A percentile compares a stretch with the other conserved stretches of the same genome.
phyloP scores from a whole-genome alignment of 768 basidiomycete genomes.

The Cantharellus anzutake region DNA sequence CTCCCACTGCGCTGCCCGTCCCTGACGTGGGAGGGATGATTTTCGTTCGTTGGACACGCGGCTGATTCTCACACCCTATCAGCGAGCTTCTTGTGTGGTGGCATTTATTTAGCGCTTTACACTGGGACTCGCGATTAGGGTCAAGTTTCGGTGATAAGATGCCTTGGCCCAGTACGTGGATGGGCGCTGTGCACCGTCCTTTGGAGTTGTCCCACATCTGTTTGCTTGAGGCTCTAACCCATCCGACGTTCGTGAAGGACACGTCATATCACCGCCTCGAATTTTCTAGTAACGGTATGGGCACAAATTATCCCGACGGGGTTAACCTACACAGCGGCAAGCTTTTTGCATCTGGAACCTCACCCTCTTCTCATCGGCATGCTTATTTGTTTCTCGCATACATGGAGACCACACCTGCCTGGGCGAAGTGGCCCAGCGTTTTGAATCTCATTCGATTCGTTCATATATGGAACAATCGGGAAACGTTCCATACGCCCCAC shows the following conservation, averaged over 20 bases:
- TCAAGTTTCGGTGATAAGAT: conserved; percentile 52
- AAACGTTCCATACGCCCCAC: conserved; percentile 34
- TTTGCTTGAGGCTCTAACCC: conserved; percentile 65
- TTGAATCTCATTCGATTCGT: conserved; percentile 49
- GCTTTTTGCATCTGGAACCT: not conserved
- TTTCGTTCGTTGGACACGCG: not conserved
- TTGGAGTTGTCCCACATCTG: conserved; percentile 55
- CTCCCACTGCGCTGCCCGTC: too few relatives aligned
- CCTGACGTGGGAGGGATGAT: conserved; percentile 28
- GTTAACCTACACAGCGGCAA: not conserved
- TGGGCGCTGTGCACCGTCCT: not conserved
- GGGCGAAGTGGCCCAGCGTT: conserved; percentile 48
- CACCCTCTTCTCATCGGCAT: conserved; percentile 32
- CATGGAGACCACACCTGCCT: conserved; percentile 50
- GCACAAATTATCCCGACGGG: not conserved
- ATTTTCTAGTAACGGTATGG: conserved; percentile 75
- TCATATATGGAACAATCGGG: conserved; percentile 41
- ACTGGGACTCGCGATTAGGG: conserved; percentile 40
- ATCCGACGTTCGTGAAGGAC: conserved; percentile 49
- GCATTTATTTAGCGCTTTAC: conserved; percentile 45
- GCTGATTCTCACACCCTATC: not conserved
- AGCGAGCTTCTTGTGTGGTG: conserved; percentile 54
- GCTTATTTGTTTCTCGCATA: conserved; percentile 56
- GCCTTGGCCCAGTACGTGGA: conserved; percentile 34
- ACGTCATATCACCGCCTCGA: conserved; percentile 74